phyloP scores from a whole-genome alignment of 1,139 yeast genomes.

The Magnusiomyces paraingens region DNA sequence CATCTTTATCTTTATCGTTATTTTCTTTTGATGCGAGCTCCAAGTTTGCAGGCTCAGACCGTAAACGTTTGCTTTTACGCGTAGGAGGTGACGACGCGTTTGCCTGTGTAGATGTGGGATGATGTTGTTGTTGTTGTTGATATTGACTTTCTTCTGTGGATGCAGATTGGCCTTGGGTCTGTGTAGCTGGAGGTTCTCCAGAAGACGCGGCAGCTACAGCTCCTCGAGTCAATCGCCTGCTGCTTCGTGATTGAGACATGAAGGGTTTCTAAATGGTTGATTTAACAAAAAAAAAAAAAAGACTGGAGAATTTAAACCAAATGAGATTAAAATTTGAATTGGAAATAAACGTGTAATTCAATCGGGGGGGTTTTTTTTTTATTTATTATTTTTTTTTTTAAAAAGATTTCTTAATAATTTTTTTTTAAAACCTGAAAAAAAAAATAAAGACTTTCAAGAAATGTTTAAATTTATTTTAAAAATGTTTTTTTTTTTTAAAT shows the following conservation, averaged over 20 bases:
- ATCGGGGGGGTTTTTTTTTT: too few species aligned
- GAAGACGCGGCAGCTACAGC: not conserved
- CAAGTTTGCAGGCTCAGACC: not conserved
- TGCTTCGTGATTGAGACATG: not conserved
- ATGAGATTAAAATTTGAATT: too few species aligned
- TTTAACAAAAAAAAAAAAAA: too few species aligned
- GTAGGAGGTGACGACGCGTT: not conserved
- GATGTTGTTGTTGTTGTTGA: too few species aligned
- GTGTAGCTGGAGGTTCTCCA: not conserved
- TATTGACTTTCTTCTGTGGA: too few species aligned
- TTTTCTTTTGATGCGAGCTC: not conserved
- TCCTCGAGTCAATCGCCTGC: slow-evolving; percentile 8
- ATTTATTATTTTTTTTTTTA: not conserved
- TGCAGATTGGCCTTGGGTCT: too few species aligned
- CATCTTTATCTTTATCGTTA: not conserved
- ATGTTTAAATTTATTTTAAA: not conserved
- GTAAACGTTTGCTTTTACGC: not conserved
- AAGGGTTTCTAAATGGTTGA: too few species aligned
- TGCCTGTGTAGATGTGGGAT: not conserved
- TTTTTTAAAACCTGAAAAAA: not conserved
- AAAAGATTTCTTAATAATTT: not conserved
- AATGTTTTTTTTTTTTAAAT: too few species aligned
- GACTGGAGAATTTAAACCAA: too few species aligned
- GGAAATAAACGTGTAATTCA: too few species aligned
- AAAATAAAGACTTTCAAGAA: not conserved